Evolutionary conservation across 768 basidiomycete species (phyloP), one percentile per base, ranked within the genome.

Genomic region (Boletus eberwhitei): DNA sequence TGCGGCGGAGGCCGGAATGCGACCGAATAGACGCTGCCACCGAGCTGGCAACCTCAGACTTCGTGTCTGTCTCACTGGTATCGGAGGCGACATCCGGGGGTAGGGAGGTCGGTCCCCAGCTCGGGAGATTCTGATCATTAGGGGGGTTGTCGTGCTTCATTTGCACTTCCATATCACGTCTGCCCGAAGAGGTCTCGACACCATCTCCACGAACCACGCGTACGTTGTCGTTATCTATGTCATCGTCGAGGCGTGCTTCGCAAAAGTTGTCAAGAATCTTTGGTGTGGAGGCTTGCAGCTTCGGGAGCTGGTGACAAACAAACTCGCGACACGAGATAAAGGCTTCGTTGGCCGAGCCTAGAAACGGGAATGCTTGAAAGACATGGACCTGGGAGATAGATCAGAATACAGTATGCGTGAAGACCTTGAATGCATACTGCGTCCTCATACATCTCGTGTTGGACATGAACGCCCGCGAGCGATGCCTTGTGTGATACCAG

Each of bases 401-500:
- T 52, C 45, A 53, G 48, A 46, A 50, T 32, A 35, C 7, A 29
- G 22, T 41, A 40, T 17, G 8, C 24, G 31, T 35, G 3, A 42
- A 31, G n/a, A 31, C 11, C 13, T 7, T 39, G 6, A 22, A 19
- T 11, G 76, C 87, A 64, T 63, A 95, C 93, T 48, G 87, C 88
- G 71, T 99, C 96, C 64, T 95, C 88, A 64, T 90, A 97, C 37
- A 91, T 71, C 67, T 98, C 94, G 62, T 95, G 90, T 57, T 81
- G 82, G 31, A 97, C 90, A 50, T 87, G 76, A 36, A 96, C 92
- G 3, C 94, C 95, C 0, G 89, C 85, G 26, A 90, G 69, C 5
- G 86, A 83, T 12, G 97, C 97, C 69, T 99, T 99, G 73, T 96
- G 91, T 2, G 95, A 93, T 26, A 98, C 70, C 9, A 99, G 79